A percentile compares a stretch with the other conserved stretches of the same genome.
phyloP scores from a whole-genome alignment of 805 yeast genomes.

The Saccharomycopsis sp. region DNA sequence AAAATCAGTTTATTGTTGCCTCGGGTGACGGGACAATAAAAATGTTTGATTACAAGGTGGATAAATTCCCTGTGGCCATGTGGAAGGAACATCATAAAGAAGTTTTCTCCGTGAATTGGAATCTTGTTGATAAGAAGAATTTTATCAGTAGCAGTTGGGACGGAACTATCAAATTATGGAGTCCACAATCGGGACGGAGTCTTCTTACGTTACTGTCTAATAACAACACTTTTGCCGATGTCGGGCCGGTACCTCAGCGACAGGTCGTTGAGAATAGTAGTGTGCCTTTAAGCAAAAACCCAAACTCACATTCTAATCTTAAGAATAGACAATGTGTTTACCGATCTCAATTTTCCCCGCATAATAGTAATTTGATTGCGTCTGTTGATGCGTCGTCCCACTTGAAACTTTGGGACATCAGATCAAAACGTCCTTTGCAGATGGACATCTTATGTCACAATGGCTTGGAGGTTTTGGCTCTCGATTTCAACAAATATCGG shows the following conservation, averaged over 20 bases:
- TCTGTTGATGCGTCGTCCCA: constrained; percentile 72
- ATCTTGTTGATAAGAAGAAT: constrained; percentile 54
- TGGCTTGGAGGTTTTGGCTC: constrained; percentile 71
- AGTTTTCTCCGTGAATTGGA: constrained; percentile 71
- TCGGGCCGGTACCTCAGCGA: constrained; percentile 22
- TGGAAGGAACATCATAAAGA: constrained; percentile 75
- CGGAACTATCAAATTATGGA: constrained; percentile 77
- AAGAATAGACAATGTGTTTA: constrained; percentile 58
- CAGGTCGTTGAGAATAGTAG: constrained; percentile 23
- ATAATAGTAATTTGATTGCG: constrained; percentile 61
- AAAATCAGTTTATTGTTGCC: constrained; percentile 75
- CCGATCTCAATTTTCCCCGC: constrained; percentile 78
- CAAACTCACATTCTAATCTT: constrained; percentile 30
- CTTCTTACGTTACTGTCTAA: constrained; percentile 43
- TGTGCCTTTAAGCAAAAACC: constrained; percentile 34
- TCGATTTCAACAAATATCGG: constrained; percentile 90
- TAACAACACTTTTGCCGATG: constrained; percentile 21
- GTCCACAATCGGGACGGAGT: constrained; percentile 52
- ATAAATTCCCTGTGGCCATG: constrained; percentile 64
- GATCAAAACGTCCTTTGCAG: constrained; percentile 55
- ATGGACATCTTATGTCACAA: constrained; percentile 64
- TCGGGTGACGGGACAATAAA: constrained; percentile 89
- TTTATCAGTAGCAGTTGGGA: constrained; percentile 90
- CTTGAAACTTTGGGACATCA: constrained; percentile 74
- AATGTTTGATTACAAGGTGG: constrained; percentile 66